These are phyloP conservation scores for Sugiyamaella novakii DNA, from an alignment of 1,139 yeast species.

Conservation along the genomic window DNA sequence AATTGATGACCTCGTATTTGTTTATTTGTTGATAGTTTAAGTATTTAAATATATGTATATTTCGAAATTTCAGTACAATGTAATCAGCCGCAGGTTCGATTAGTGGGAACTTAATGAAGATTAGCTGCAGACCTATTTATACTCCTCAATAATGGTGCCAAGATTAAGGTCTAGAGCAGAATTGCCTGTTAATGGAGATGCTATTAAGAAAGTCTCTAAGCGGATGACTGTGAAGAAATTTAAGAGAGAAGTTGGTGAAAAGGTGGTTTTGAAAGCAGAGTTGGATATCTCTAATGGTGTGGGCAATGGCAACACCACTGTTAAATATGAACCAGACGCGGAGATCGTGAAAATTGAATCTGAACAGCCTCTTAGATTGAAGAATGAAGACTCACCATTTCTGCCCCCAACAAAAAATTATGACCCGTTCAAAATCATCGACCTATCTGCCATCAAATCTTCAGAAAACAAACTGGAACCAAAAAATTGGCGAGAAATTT, in stretches of 20 bases:
- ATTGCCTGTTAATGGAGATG: background rate
- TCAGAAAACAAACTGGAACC: constrained; percentile 24
- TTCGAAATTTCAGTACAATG: background rate
- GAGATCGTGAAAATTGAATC: too few species aligned
- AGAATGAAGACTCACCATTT: background rate
- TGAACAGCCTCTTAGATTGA: too few species aligned
- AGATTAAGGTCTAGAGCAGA: constrained; percentile 11
- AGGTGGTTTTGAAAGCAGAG: too few species aligned
- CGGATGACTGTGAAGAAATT: too few species aligned
- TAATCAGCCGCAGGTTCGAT: constrained; percentile 5
- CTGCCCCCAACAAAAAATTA: constrained; percentile 5
- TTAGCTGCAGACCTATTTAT: background rate
- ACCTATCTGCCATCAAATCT: constrained; percentile 6
- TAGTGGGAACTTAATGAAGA: background rate
- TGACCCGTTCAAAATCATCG: constrained; percentile 13
- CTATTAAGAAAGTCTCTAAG: too few species aligned
- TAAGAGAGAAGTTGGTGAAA: too few species aligned
- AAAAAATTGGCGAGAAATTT: constrained; percentile 48
- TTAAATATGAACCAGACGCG: too few species aligned
- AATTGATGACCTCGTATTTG: constrained; percentile 8
- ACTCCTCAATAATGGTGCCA: constrained; percentile 3
- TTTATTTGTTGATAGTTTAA: constrained; percentile 13
- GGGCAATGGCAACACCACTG: too few species aligned
- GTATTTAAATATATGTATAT: constrained; percentile 3
- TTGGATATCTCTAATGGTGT: too few species aligned